Evolutionary conservation across 805 yeast genomes (phyloP).

Genomic region (Brettanomyces sp.): DNA sequence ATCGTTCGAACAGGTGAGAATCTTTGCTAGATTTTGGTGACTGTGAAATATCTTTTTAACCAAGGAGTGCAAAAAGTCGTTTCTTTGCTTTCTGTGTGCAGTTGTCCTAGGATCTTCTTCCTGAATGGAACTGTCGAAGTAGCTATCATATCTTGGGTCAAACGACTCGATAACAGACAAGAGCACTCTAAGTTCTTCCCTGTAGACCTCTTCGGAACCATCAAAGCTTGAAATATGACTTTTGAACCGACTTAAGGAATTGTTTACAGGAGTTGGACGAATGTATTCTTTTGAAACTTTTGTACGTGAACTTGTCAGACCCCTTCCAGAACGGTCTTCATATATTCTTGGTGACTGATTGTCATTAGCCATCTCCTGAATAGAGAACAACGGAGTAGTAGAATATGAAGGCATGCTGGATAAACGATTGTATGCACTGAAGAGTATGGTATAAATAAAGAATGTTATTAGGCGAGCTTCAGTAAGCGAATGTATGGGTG

Average conservation of each 20-base stretch:
- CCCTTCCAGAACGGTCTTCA: not conserved
- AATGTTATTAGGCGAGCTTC: no score
- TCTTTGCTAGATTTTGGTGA: slow-evolving; percentile 12
- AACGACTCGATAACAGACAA: slow-evolving; percentile 14
- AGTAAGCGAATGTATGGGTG: no score
- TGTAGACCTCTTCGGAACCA: slow-evolving; percentile 13
- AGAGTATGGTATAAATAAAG: no score
- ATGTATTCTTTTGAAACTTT: no score
- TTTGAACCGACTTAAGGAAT: not conserved
- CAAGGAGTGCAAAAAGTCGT: slow-evolving; percentile 10
- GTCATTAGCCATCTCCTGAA: slow-evolving; percentile 10
- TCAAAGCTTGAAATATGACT: slow-evolving; percentile 7
- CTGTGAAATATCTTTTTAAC: slow-evolving; percentile 8
- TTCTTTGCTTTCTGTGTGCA: slow-evolving; percentile 11
- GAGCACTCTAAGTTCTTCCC: slow-evolving; percentile 13
- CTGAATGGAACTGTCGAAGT: slow-evolving; percentile 19
- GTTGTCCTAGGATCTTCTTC: slow-evolving; percentile 18
- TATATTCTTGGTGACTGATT: not conserved
- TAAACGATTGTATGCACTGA: no score
- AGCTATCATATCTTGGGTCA: slow-evolving; percentile 20
- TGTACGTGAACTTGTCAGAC: not conserved
- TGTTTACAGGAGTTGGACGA: not conserved
- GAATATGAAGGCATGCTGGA: slow-evolving; percentile 8
- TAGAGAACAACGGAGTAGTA: slow-evolving; percentile 14
- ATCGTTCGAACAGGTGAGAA: slow-evolving; percentile 8